Evolutionary conservation across 1,139 yeast species (phyloP), one percentile per base, ranked within the genome.

Genomic region (Ogataea hybrid): DNA sequence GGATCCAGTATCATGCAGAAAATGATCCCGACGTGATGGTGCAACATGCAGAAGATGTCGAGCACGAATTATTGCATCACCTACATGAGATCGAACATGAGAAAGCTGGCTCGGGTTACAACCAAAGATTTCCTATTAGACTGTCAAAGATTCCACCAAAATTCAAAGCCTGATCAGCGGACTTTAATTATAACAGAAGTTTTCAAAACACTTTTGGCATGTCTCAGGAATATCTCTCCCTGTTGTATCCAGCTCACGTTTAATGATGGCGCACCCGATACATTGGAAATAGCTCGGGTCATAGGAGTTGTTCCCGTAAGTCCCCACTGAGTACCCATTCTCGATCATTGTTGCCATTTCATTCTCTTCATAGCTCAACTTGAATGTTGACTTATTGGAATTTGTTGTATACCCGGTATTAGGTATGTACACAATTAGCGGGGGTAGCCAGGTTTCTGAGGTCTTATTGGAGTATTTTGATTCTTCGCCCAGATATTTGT

Each of bases 31-130:
- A 86, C 40, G 88, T 88, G 16, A 71, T 75, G 54, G 68, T 78
- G 35, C 84, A 86, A 43, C 97, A 89, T 61, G 82, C 82, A 51
- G 97, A 89, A 59, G 97, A 89, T 61, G 77, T 85, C 16, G 96
- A 87, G 59, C 97, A 89, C 62, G 97, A 89, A 57, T 65, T 84
- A 44, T 70, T 89, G 50, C 96, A 87, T 61, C 96, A 89, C 61
- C 87, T 84, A 51, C 95, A 86, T 59, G 89, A 82, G 54, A 80
- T 84, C 37, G 96, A 89, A 59, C 96, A 88, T 59, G 81, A 78
- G 41, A 48, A 42, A 32, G 37, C 42, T 10, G 49, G 41, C 32
- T 37, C 42, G n/a, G 51, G 43, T 11, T 48, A 56, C 35, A 54
- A 50, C 32, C 31, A 37, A 11, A 50, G 55, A 38, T 35, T 45